Conservation (phyloP, 768 basidiomycete species). For the Leucocoprinus leucothites region DNA sequence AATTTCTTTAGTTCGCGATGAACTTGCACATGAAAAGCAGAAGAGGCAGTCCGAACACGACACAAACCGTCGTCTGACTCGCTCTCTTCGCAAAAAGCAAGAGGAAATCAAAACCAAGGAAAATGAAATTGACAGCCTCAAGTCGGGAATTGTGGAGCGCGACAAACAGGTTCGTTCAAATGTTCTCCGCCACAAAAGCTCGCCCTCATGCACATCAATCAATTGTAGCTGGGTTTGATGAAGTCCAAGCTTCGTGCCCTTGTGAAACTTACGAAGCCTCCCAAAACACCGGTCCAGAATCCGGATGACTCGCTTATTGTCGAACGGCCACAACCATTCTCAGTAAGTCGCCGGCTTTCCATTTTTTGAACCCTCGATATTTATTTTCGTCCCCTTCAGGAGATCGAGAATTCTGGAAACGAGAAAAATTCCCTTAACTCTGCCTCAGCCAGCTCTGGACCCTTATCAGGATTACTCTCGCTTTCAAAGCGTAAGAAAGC, state of each 20-base stretch:
- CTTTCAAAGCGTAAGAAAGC: conserved; percentile 5
- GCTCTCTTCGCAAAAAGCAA: conserved; percentile 11
- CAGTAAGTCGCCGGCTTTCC: neutral
- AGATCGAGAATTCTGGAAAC: conserved; percentile 3
- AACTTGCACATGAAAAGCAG: conserved; percentile 5
- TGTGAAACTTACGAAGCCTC: neutral
- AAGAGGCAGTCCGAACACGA: conserved; percentile 5
- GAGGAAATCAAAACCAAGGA: conserved; percentile 1
- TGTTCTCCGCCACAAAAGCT: neutral
- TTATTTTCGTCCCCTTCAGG: neutral
- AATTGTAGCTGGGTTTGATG: conserved; percentile 1
- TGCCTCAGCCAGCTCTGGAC: neutral
- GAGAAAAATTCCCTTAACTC: neutral
- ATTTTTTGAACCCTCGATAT: neutral
- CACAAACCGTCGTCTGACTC: conserved; percentile 10
- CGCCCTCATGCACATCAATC: neutral
- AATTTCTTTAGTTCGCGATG: neutral
- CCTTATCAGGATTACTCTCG: neutral
- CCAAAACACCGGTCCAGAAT: neutral
- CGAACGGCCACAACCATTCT: conserved; percentile 1
- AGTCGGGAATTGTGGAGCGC: neutral
- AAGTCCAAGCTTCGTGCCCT: conserved; percentile 8
- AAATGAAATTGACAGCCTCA: conserved; percentile 3
- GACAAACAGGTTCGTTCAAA: conserved; percentile 6
- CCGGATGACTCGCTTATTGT: conserved; percentile 9